Evolutionary conservation across 257 asterid genomes (phyloP), one percentile per base, ranked within the genome.

Genomic region (Forsythia viridissima): DNA sequence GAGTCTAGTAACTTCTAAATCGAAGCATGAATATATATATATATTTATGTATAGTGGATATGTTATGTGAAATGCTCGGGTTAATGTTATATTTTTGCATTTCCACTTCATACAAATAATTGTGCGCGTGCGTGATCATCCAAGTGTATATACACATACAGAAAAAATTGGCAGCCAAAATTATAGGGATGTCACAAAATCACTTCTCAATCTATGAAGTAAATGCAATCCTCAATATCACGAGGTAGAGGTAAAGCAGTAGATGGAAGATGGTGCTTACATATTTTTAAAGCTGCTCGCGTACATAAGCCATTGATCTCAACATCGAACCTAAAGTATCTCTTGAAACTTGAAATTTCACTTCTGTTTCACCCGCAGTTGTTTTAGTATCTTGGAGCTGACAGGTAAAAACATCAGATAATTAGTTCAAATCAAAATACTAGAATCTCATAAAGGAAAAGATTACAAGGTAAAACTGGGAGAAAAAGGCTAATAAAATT

Each of bases 331-430:
- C 93, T 70, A 89, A 83, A 40, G 96, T 86, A 74, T 91, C 96
- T 76, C 87, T 91, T 38, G 96, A 91, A 77, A 92, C 97, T 87
- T 91, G 96, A 85, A 92, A 92, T 82, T 92, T 92, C 79, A 92
- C 89, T 84, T 91, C 97, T 39, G 92, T 75, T 87, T 91, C 92
- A 73, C 94, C 93, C 12, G 89, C 74, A 77, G 93, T 78, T 61
- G 91, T 86, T 77, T 71, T 82, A 34, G 90, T 68, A 71, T 91
- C 94, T 75, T 88, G 96, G 81, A 92, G 92, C 95, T 90, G 92
- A 79, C 34, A 77, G 73, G 46, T 40, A 65, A 75, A 80, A 76
- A 79, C 41, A 24, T 68, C 40, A 40, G 44, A 41, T 4, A 41
- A 41, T 46, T 30, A 30, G 34, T 30, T 30, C 34, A 30, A 30